Evolutionary conservation across 192 early-diverging fungal species (phyloP), one percentile per base, ranked within the genome.

Genomic region (Podila epigama): DNA sequence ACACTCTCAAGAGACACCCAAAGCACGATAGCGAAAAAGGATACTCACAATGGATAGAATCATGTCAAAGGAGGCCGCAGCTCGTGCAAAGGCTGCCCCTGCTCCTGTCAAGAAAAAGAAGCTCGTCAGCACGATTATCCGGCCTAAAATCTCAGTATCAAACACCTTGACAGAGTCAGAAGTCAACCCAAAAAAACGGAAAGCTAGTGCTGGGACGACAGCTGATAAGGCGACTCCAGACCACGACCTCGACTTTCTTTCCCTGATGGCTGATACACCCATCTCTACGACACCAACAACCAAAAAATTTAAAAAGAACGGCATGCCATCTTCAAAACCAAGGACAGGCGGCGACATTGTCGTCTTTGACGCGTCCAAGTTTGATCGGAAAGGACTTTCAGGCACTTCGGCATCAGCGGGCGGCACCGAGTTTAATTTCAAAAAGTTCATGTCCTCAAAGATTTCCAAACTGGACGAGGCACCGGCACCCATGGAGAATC

Each of bases 391-490:
- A 22, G 55, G n/a, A n/a, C n/a, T n/a, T n/a, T n/a, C n/a, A n/a
- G n/a, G 69, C 13, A 25, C 22, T 9, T 58, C 65, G 4, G 31
- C 62, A 0, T 39, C 59, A 4, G 36, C 59, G n/a, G 52, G 63
- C 25, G 36, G 59, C 25, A 58, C 59, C 16, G 72, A 75, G 0
- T 75, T 75, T 44, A 63, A 10, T 36, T 75, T 75, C 31, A 75
- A 75, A 53, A 75, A 75, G 44, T 75, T 75, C 37, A 75, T 75
- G 72, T 75, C 72, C 1, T 75, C 72, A 11, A 75, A 75, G 65
- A 75, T 75, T 36, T 67, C 64, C 2, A 75, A 75, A 35, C 48
- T 75, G 36, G 72, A 75, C 36, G 72, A 75, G 25, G 72, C 60
- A 1, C 72, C 65, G 0, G 39, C 72, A 36, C 72, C 72, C 0